Evolutionary conservation across 2,329 filamentous ascomycete genomes (phyloP).

Genomic region (Fusarium sp.): DNA sequence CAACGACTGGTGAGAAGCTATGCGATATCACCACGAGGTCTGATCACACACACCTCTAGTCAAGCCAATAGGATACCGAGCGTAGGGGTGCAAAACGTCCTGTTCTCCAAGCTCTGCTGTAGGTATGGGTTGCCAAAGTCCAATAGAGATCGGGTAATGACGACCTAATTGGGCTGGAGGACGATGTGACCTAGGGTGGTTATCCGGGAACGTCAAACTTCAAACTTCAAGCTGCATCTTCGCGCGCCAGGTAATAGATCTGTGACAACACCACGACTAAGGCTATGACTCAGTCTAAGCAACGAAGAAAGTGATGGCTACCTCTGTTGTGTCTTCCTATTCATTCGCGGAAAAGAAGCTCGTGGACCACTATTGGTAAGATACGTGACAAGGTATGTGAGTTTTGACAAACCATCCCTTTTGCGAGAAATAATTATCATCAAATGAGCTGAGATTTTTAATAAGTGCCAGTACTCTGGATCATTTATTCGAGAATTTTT

Average conservation of each 20-base stretch:
- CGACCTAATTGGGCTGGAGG: conserved; percentile 9
- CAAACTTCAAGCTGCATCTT: background rate
- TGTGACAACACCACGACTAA: background rate
- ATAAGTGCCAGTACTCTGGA: background rate
- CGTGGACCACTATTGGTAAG: background rate
- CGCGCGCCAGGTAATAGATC: background rate
- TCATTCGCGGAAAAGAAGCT: background rate
- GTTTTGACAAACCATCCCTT: background rate
- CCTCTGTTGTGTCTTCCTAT: background rate
- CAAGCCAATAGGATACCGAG: conserved; percentile 22
- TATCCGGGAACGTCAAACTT: conserved; percentile 14
- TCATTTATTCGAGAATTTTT: background rate
- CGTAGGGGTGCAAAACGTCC: conserved; percentile 8
- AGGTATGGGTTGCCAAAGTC: background rate
- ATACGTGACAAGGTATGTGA: background rate
- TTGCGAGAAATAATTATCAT: background rate
- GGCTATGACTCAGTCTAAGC: background rate
- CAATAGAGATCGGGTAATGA: conserved; percentile 24
- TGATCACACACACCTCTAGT: conserved; percentile 24
- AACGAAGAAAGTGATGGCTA: background rate
- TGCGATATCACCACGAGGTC: conserved; percentile 18
- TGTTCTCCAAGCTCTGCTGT: conserved; percentile 14
- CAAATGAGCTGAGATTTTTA: background rate
- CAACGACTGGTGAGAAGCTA: background rate
- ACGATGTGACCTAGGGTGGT: conserved; percentile 1